Evolutionary conservation across 2,329 filamentous ascomycete species (phyloP).

Genomic region (Phoma sp.): DNA sequence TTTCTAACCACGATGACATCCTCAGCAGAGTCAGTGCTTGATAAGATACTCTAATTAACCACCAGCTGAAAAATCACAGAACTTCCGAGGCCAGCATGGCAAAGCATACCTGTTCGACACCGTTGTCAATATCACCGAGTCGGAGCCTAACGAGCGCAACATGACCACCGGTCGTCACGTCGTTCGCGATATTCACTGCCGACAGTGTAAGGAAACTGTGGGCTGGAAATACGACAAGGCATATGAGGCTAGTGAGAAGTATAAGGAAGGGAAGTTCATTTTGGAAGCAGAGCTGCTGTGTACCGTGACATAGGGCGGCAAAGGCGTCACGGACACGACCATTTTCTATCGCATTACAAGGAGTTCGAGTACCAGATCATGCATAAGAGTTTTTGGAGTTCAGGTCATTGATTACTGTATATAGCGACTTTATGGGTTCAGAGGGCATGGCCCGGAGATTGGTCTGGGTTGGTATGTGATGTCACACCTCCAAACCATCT

Average conservation of each 20-base stretch:
- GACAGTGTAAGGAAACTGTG: slow-evolving; percentile 89
- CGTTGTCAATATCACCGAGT: slow-evolving; percentile 88
- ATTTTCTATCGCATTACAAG: slow-evolving; percentile 27
- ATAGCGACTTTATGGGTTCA: neutral
- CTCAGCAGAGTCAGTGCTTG: slow-evolving; percentile 77
- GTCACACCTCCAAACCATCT: neutral
- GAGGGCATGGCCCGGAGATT: neutral
- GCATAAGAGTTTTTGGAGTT: slow-evolving; percentile 12
- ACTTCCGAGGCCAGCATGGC: slow-evolving; percentile 97
- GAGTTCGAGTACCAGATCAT: slow-evolving; percentile 26
- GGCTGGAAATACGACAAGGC: slow-evolving; percentile 99
- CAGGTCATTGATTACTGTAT: neutral
- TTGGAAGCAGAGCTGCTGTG: slow-evolving; percentile 90
- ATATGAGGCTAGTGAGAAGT: slow-evolving; percentile 90
- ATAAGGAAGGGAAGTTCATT: slow-evolving; percentile 99
- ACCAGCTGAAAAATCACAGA: slow-evolving; percentile 61
- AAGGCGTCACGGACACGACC: neutral
- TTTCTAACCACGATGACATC: slow-evolving; percentile 94
- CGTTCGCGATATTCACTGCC: slow-evolving; percentile 90
- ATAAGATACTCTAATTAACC: neutral
- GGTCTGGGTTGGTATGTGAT: neutral
- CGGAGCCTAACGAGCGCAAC: slow-evolving; percentile 88
- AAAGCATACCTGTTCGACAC: slow-evolving; percentile 96
- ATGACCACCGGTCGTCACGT: slow-evolving; percentile 98
- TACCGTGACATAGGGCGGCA: slow-evolving; percentile 64